Percentiles rank a stretch among this genome's conserved stretches.
These are phyloP conservation scores for Carex scoparia DNA, from an alignment of 176 grass and related monocot species.

Conservation along the genomic window DNA sequence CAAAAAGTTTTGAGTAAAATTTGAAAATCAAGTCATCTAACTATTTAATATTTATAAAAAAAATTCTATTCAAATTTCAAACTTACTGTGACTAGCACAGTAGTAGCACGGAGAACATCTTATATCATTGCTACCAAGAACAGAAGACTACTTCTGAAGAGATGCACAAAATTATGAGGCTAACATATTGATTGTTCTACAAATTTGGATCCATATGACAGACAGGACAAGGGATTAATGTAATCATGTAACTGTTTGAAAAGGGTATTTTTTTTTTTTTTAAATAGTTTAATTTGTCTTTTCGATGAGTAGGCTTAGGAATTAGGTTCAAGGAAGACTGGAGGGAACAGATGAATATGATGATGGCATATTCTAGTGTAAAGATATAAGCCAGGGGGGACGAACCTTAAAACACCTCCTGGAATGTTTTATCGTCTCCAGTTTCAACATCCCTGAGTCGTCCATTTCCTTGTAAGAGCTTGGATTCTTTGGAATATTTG, in stretches of 20 bases:
- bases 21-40: no score
- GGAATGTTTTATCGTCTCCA: neutral
- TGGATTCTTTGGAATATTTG: neutral
- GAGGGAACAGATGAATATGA: neutral
- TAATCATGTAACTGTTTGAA: neutral
- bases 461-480: neutral
- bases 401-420: conserved; percentile 33
- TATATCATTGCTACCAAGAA: no score
- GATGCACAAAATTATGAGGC: no score
- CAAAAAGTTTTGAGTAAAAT: no score
- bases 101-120: no score
- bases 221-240: neutral
- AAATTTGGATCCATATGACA: neutral
- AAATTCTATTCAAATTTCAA: no score
- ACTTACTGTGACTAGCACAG: no score
- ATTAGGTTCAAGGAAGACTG: neutral
- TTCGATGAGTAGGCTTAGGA: conserved; percentile 1
- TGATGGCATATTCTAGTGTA: neutral
- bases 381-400: conserved; percentile 42
- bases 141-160: no score
- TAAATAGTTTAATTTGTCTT: neutral
- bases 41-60: no score
- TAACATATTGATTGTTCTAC: no score
- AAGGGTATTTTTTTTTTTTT: neutral
- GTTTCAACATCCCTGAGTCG: neutral